These are phyloP conservation scores for Jatropha podagrica DNA, from an alignment of 441 rosid genomes.

Conservation along the genomic window DNA sequence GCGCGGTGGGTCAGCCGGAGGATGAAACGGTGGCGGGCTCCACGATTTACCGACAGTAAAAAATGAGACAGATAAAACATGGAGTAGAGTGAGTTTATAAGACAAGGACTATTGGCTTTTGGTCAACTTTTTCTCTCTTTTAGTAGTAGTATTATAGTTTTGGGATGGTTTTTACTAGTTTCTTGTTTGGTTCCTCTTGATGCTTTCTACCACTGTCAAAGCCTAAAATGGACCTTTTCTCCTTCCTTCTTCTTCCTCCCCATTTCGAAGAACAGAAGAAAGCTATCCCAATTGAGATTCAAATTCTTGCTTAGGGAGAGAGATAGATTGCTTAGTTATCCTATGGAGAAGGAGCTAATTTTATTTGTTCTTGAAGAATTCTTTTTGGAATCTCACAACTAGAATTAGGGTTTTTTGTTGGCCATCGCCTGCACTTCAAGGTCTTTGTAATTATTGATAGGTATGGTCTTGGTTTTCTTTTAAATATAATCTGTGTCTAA, in stretches of 20 bases:
- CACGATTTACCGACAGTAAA: not conserved
- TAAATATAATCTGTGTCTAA: not conserved
- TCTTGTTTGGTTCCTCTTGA: slow-evolving; percentile 16
- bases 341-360: not conserved
- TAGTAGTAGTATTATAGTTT: not conserved
- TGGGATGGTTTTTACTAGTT: not conserved
- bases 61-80: too few species aligned
- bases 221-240: not conserved
- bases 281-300: not conserved
- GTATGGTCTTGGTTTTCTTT: not conserved
- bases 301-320: not conserved
- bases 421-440: not conserved
- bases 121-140: slow-evolving; percentile 1
- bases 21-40: not conserved
- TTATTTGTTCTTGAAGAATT: not conserved
- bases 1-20: slow-evolving; percentile 8
- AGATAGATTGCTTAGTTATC: not conserved
- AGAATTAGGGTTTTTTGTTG: slow-evolving; percentile 7
- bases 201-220: slow-evolving; percentile 10
- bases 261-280: not conserved
- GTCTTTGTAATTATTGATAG: not conserved
- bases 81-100: not conserved
- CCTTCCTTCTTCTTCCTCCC: not conserved
- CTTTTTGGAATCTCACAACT: not conserved
- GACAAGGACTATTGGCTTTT: not conserved